phyloP scores from a whole-genome alignment of 208 protist genomes.

The Blechomonas ayalai region DNA sequence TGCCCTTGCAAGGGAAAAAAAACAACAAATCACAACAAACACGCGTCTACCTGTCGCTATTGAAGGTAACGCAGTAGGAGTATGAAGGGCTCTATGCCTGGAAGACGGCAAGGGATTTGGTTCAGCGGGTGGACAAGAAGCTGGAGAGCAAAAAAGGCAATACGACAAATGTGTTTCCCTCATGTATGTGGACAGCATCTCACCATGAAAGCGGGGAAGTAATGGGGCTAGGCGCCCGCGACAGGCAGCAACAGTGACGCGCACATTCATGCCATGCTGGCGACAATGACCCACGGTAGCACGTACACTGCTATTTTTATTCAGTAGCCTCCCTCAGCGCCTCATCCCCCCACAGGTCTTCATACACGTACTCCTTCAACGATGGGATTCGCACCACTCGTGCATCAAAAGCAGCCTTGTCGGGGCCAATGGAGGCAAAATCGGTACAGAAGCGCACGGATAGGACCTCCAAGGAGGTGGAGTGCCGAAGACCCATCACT shows the following conservation, averaged over 20 bases:
- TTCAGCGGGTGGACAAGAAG: too few relatives aligned
- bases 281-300: too few relatives aligned
- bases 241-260: too few relatives aligned
- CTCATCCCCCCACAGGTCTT: slow-evolving; percentile 34
- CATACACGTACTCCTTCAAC: slow-evolving; percentile 37
- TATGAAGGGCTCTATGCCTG: background rate
- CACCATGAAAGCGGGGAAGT: too few relatives aligned
- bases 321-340: slow-evolving; percentile 20
- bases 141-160: too few relatives aligned
- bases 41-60: slow-evolving; percentile 1
- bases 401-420: slow-evolving; percentile 9
- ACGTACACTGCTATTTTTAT: too few relatives aligned
- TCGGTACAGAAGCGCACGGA: slow-evolving; percentile 49
- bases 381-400: slow-evolving; percentile 21
- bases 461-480: slow-evolving; percentile 21
- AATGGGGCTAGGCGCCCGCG: too few relatives aligned
- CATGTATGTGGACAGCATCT: too few relatives aligned
- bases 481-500: slow-evolving; percentile 19
- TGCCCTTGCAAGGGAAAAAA: slow-evolving; percentile 2
- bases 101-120: too few relatives aligned
- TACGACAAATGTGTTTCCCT: too few relatives aligned
- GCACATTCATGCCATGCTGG: too few relatives aligned
- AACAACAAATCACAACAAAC: slow-evolving; percentile 1
- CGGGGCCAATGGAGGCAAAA: slow-evolving; percentile 25
- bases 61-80: background rate